A percentile compares a stretch with the other conserved stretches of the same genome.
Evolutionary conservation across 1,139 yeast genomes (phyloP).

Genomic region (Scheffersomyces segobiensis): DNA sequence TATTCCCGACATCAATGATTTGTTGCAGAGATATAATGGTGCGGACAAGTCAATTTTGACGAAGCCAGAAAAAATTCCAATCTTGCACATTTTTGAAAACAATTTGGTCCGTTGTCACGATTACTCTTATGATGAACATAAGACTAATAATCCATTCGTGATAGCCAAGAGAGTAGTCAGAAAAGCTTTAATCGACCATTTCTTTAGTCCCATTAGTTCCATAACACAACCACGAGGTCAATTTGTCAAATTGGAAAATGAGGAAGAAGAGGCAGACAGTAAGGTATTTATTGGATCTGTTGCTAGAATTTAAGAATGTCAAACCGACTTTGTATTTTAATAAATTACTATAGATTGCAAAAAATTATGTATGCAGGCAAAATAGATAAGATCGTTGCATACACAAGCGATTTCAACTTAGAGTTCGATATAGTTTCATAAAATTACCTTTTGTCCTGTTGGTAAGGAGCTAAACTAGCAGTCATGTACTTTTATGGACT

Average conservation of each 20-base stretch:
- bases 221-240: slow-evolving; percentile 28
- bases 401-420: too few relatives aligned
- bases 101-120: slow-evolving; percentile 30
- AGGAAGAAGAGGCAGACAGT: slow-evolving; percentile 22
- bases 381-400: too few relatives aligned
- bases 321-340: not conserved
- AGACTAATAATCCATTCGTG: slow-evolving; percentile 19
- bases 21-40: slow-evolving; percentile 10
- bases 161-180: slow-evolving; percentile 16
- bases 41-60: slow-evolving; percentile 1
- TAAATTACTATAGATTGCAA: not conserved
- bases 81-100: slow-evolving; percentile 39
- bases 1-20: slow-evolving; percentile 20
- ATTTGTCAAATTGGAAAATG: slow-evolving; percentile 21
- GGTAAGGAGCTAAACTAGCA: not conserved
- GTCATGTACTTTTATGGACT: not conserved
- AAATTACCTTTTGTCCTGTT: too few relatives aligned
- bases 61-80: slow-evolving; percentile 15
- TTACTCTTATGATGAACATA: slow-evolving; percentile 13
- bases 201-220: slow-evolving; percentile 30
- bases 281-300: slow-evolving; percentile 32
- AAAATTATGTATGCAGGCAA: not conserved
- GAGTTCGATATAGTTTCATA: too few relatives aligned
- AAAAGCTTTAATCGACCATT: slow-evolving; percentile 22
- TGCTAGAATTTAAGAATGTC: slow-evolving; percentile 12